Base-by-base conservation (phyloP, 371 early-diverging fungal genomes). In the Mucor ambiguus region DNA sequence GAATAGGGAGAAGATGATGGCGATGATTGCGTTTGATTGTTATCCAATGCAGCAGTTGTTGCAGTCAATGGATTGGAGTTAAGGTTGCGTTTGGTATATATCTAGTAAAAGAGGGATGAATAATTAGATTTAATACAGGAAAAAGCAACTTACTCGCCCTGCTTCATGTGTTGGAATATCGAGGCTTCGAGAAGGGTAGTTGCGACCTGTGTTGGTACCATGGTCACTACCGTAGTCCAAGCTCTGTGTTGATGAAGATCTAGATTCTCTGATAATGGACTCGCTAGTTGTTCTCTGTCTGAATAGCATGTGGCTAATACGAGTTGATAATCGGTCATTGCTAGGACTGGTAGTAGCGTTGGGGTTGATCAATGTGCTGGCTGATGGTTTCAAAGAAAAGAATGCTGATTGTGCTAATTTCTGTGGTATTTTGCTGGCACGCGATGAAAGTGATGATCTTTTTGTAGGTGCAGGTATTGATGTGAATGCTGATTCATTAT, bases 341-440 rank as follows among this genome's bases (percentile, higher is more conserved):
- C 9, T 46, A 20, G n/a, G n/a, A 11, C 20, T 46, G 11, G 11
- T n/a, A 46, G 10, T 11, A 46, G 37, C 22, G 48, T 32, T 58
- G 29, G 20, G 48, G 24, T 62, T 59, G 38, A 38, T 44, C 56
- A 64, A 44, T 35, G 57, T 56, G 41, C 64, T 67, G 7, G 68
- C 38, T 22, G 68, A 61, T 20, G 67, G 72, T 44, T 48, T 54
- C 24, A 64, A 56, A 28, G 65, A 58, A 54, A 72, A 72, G 29
- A 68, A 61, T 18, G 64, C 54, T 6, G 68, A 59, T 38, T 68
- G 72, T 29, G 60, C 72, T 24, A 72, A 24, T 38, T 54, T 67
- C 41, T 72, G 72, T 58, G 72, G 68, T 32, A 72, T 68, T 65
- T 68, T 72, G 35, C 72, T 61, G 8, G 72, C 68, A 61, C 68